Conservation (phyloP, 495 filamentous ascomycete species). For the Cercophora sp. region DNA sequence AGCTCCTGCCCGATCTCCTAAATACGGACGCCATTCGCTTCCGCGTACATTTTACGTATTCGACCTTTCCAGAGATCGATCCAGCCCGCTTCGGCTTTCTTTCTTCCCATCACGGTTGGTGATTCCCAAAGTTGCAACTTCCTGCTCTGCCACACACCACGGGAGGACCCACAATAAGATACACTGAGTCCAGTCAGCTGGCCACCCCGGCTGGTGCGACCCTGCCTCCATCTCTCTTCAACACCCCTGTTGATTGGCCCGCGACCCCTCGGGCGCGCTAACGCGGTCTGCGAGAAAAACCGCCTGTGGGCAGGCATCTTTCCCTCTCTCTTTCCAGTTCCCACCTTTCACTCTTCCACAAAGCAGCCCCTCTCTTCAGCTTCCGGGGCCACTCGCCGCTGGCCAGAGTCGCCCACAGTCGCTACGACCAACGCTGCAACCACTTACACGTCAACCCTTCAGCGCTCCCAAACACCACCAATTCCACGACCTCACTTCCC, state of each 20-base stretch:
- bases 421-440: constrained; percentile 5
- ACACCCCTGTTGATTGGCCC: constrained; percentile 18
- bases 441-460: constrained; percentile 9
- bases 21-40: too few species aligned
- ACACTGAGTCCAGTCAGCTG: constrained; percentile 13
- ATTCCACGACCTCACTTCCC: not conserved
- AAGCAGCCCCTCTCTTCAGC: constrained; percentile 10
- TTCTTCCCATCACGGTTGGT: not conserved
- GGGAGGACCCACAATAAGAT: too few species aligned
- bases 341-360: constrained; percentile 11
- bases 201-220: constrained; percentile 8
- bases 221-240: constrained; percentile 1
- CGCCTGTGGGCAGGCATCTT: constrained; percentile 11
- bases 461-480: constrained; percentile 3
- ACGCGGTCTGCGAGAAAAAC: constrained; percentile 8
- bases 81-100: not conserved
- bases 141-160: constrained; percentile 8
- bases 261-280: constrained; percentile 14
- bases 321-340: constrained; percentile 12
- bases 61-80: not conserved
- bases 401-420: not conserved
- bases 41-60: too few species aligned
- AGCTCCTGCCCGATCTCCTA: too few species aligned
- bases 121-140: too few species aligned
- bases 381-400: constrained; percentile 4